Evolutionary conservation across 208 protist genomes (phyloP).

Genomic region (Trichomonas tenax): DNA sequence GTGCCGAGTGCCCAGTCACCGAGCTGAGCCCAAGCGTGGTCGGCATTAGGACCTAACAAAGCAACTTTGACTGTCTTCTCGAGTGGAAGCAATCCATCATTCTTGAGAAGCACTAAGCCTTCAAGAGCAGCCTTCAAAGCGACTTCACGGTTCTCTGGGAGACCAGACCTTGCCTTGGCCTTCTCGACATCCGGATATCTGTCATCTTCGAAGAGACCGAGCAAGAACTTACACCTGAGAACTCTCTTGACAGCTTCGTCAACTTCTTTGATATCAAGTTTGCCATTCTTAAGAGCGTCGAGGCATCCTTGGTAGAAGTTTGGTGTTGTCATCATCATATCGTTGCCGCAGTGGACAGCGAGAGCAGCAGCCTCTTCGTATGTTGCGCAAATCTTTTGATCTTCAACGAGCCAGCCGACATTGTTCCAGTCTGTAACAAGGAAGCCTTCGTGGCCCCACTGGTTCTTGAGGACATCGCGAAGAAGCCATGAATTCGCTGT

Average conservation of each 20-base stretch:
- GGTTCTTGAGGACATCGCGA: not conserved
- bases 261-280: not conserved
- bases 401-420: not conserved
- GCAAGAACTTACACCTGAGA: not conserved
- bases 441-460: constrained; percentile 36
- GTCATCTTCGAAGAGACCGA: not conserved
- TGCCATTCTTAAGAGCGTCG: not conserved
- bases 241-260: not conserved
- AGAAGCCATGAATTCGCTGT: not conserved
- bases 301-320: not conserved
- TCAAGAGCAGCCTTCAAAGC: constrained; percentile 28
- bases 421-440: constrained; percentile 35
- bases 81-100: not conserved
- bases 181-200: not conserved
- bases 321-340: not conserved
- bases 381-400: not conserved
- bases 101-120: constrained; percentile 29
- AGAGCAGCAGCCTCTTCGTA: not conserved
- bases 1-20: not conserved
- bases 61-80: not conserved
- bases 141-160: constrained; percentile 1
- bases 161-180: not conserved
- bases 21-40: not conserved
- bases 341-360: not conserved
- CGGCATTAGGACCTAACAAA: not conserved